Evolutionary conservation across 352 stramenopile species (phyloP).

Genomic region (Globisporangium echinulatum): DNA sequence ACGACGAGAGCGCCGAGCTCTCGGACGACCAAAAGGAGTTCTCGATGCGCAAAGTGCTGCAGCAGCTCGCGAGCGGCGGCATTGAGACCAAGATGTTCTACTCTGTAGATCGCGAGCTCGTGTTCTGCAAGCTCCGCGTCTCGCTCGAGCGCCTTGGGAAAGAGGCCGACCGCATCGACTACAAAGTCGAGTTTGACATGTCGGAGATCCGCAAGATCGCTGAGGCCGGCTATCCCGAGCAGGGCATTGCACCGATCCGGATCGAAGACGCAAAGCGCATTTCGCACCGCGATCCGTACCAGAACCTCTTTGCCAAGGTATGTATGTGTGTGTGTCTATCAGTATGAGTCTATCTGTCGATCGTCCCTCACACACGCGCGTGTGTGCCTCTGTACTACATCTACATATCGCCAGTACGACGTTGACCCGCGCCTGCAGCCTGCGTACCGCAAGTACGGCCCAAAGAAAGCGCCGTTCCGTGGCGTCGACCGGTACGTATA

Average conservation of each 20-base stretch:
- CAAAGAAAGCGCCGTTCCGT: constrained; percentile 66
- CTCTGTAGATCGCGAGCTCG: constrained; percentile 50
- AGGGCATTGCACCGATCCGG: constrained; percentile 56
- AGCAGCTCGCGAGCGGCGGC: constrained; percentile 54
- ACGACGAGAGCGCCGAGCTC: constrained; percentile 57
- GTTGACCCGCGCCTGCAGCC: constrained; percentile 40
- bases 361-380: not conserved
- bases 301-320: constrained; percentile 71
- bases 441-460: constrained; percentile 53
- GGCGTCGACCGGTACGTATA: constrained; percentile 47
- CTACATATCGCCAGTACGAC: constrained; percentile 29
- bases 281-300: constrained; percentile 49
- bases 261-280: constrained; percentile 46
- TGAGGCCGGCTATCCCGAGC: constrained; percentile 42
- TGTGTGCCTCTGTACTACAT: not conserved
- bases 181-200: constrained; percentile 71
- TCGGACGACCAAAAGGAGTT: constrained; percentile 51
- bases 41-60: constrained; percentile 66
- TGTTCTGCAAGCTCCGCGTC: constrained; percentile 75
- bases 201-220: constrained; percentile 48
- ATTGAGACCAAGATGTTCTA: constrained; percentile 86
- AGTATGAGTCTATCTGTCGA: not conserved
- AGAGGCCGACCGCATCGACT: constrained; percentile 70
- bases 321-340: not conserved
- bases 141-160: constrained; percentile 58